Conservation (phyloP, 2,329 filamentous ascomycete genomes). For the Talaromyces albobiverticillius region DNA sequence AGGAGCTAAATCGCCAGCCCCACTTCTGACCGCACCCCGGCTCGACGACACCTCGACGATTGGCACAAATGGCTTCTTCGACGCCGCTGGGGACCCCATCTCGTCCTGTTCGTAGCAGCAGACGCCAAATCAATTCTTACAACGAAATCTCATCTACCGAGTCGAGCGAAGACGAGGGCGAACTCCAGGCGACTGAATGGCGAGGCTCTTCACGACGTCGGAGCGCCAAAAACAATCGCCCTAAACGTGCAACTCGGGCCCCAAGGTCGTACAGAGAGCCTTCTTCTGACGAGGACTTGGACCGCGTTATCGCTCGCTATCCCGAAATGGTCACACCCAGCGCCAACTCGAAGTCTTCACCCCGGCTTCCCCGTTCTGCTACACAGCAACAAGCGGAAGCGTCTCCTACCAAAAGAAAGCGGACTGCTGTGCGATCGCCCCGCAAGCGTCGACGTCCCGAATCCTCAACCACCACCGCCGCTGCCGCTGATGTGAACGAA, state of each 20-base stretch:
- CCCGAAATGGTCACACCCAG: conserved; percentile 14
- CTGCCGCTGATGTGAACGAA: conserved; percentile 18
- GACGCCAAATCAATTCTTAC: conserved; percentile 35
- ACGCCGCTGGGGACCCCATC: conserved; percentile 19
- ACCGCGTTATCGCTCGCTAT: conserved; percentile 14
- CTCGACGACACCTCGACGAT: conserved; percentile 14
- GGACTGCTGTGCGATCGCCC: conserved; percentile 14
- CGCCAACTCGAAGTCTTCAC: conserved; percentile 3
- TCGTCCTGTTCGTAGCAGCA: conserved; percentile 34
- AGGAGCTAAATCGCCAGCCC: conserved; percentile 13
- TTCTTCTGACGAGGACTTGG: conserved; percentile 29
- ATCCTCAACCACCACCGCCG: conserved; percentile 17
- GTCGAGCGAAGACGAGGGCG: conserved; percentile 18
- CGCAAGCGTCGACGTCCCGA: conserved; percentile 14
- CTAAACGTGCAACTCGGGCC: conserved; percentile 26
- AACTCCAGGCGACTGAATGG: conserved; percentile 8
- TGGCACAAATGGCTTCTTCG: conserved; percentile 35
- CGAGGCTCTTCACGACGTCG: conserved; percentile 13
- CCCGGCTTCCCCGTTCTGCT: conserved; percentile 3
- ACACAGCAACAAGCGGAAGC: conserved; percentile 6
- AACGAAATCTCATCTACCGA: conserved; percentile 26
- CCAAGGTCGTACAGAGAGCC: conserved; percentile 33
- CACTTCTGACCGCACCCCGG: conserved; percentile 9
- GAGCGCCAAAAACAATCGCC: conserved; percentile 22
- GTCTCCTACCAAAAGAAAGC: conserved; percentile 20